Evolutionary conservation across 78 protist species (phyloP).

Genomic region (Acrasis kona): DNA sequence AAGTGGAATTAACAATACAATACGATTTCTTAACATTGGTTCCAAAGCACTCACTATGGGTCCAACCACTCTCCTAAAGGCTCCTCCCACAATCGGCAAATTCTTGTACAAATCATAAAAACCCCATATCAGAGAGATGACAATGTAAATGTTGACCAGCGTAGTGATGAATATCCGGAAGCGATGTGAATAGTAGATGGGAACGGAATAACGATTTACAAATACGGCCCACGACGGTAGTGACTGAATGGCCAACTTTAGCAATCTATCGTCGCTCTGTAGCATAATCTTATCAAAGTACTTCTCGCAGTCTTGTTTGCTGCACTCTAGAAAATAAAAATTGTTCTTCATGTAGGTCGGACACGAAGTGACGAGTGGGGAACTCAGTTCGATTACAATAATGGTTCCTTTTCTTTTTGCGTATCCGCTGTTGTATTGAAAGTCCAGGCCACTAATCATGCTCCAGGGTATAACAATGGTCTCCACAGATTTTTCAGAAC

Average conservation of each 20-base stretch:
- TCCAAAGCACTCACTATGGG: not conserved
- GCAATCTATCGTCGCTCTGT: not conserved
- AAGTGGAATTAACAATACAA: not conserved
- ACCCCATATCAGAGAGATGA: not conserved
- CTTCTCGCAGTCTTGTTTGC: not conserved
- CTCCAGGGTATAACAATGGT: too few relatives aligned
- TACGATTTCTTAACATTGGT: not conserved
- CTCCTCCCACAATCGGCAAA: not conserved
- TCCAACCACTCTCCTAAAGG: not conserved
- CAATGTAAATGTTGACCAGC: not conserved
- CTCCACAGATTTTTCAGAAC: too few relatives aligned
- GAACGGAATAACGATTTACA: not conserved
- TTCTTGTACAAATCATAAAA: not conserved
- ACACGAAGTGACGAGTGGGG: too few relatives aligned
- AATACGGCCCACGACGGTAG: not conserved
- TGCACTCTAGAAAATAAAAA: not conserved
- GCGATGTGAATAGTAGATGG: not conserved
- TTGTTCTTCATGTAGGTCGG: too few relatives aligned
- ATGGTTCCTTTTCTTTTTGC: too few relatives aligned
- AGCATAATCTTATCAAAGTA: not conserved
- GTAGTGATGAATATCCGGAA: not conserved
- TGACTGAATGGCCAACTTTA: not conserved
- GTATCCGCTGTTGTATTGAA: too few relatives aligned
- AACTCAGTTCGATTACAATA: too few relatives aligned
- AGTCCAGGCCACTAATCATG: not conserved